A percentile compares a stretch with the other conserved stretches of the same genome.
phyloP scores from a whole-genome alignment of 169 alveolate genomes.

The Plasmodium inui region DNA sequence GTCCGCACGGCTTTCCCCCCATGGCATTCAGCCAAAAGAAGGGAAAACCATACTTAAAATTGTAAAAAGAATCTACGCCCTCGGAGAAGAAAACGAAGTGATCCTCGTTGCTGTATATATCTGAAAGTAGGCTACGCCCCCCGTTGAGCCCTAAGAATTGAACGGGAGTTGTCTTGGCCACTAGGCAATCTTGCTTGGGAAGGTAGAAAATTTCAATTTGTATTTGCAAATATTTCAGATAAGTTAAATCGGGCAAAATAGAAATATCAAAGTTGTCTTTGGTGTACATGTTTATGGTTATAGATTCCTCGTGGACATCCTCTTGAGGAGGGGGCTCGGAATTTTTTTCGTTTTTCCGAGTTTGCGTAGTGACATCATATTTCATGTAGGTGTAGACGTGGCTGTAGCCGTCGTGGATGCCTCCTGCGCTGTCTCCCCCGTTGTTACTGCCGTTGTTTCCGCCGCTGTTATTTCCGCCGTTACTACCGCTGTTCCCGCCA shows the following conservation, averaged over 20 bases:
- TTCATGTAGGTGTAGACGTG: conserved; percentile 51
- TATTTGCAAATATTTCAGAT: conserved; percentile 54
- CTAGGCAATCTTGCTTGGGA: conserved; percentile 29
- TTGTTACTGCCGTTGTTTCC: not conserved
- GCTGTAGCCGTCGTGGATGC: not conserved
- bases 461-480: not conserved
- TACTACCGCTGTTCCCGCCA: not conserved
- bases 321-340: not conserved
- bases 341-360: not conserved
- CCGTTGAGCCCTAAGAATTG: conserved; percentile 49
- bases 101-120: conserved; percentile 61
- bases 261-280: conserved; percentile 66
- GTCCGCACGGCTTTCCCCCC: conserved; percentile 14
- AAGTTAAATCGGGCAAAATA: conserved; percentile 66
- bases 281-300: conserved; percentile 29
- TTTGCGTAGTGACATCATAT: conserved; percentile 37
- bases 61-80: conserved; percentile 28
- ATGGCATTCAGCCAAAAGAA: conserved; percentile 73
- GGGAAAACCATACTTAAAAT: conserved; percentile 69
- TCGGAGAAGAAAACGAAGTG: conserved; percentile 53
- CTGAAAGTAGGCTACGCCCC: conserved; percentile 41
- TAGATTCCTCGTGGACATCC: conserved; percentile 40
- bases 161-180: conserved; percentile 40
- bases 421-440: not conserved
- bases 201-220: conserved; percentile 48